Evolutionary conservation across 2,329 filamentous ascomycete species (phyloP), one percentile per base, ranked within the genome.

Genomic region (Stylonectria norvegica): DNA sequence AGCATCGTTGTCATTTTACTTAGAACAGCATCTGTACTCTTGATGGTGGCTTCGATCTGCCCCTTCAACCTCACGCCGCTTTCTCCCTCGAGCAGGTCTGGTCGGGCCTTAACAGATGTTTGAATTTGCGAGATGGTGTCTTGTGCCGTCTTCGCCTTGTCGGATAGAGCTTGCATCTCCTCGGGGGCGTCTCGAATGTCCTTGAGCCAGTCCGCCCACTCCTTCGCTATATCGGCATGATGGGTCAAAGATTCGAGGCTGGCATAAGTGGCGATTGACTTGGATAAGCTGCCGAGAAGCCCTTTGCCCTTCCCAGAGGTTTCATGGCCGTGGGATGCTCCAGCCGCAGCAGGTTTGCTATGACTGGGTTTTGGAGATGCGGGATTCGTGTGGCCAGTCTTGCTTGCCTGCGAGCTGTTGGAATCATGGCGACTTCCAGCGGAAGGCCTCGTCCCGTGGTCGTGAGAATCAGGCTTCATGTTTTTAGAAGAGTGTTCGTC

Each of bases 181-280:
- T 57, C 55, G 0, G 61, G 60, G 0, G 60, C 60, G 12, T 55
- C 61, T 22, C 56, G 53, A 0, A 63, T 40, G 16, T 60, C 51
- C 38, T 53, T 58, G 28, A 63, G 46, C 61, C 61, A 63, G 8
- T 60, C 59, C 2, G 55, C 50, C 61, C 61, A 63, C 20, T 63
- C 59, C 40, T 62, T 62, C 16, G 59, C 60, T 3, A 52, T 57
- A 31, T 61, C 58, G 1, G 57, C 61, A 9, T 62, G 55, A 1
- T 58, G 50, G 1, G 50, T 48, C 1, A 62, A 38, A 0, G 49
- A 47, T 4, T 59, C 48, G 8, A 62, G 40, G 3, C 58, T 52
- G 1, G 53, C 50, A 27, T 60, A 60, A 2, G 60, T 55, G 0
- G 48, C 55, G 0, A 63, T 37, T 0, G 54, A 51, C 14, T 49